Evolutionary conservation across 352 stramenopile genomes (phyloP).

Genomic region (Globisporangium yorkense): DNA sequence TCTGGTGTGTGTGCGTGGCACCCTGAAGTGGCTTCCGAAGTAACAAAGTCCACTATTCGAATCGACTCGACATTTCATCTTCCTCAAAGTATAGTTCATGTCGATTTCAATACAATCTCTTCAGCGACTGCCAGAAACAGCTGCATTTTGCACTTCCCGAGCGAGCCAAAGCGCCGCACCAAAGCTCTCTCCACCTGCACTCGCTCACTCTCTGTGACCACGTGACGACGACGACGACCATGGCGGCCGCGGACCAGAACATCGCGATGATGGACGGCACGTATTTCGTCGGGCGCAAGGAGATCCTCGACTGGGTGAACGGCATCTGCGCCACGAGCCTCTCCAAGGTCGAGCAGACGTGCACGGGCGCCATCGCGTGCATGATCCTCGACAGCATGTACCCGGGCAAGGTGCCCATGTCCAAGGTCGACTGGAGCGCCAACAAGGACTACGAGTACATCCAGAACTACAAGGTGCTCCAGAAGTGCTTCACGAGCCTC

Average conservation of each 20-base stretch:
- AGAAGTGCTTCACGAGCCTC: slow-evolving; percentile 95
- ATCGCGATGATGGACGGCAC: slow-evolving; percentile 96
- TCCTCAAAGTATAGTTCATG: too few species aligned
- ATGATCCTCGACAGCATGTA: slow-evolving; percentile 96
- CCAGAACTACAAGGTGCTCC: slow-evolving; percentile 99
- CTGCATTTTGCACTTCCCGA: too few species aligned
- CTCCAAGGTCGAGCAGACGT: slow-evolving; percentile 97
- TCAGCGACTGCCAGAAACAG: too few species aligned
- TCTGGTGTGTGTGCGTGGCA: not conserved
- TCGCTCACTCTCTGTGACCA: too few species aligned
- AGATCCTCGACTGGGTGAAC: slow-evolving; percentile 99
- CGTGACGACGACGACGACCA: slow-evolving; percentile 10
- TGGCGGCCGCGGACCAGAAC: slow-evolving; percentile 78
- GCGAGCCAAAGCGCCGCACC: not conserved
- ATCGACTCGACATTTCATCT: too few species aligned
- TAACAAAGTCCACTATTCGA: too few species aligned
- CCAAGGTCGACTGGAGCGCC: slow-evolving; percentile 96
- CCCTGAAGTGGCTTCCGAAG: not conserved
- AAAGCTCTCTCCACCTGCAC: too few species aligned
- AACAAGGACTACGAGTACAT: slow-evolving; percentile 98
- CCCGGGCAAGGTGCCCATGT: slow-evolving; percentile 94
- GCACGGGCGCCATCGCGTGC: slow-evolving; percentile 94
- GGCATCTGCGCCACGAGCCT: slow-evolving; percentile 91
- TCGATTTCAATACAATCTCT: too few species aligned
- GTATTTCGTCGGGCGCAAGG: slow-evolving; percentile 96